Conservation (phyloP, 345 rosid genomes). For the Eucalyptus grandis region DNA sequence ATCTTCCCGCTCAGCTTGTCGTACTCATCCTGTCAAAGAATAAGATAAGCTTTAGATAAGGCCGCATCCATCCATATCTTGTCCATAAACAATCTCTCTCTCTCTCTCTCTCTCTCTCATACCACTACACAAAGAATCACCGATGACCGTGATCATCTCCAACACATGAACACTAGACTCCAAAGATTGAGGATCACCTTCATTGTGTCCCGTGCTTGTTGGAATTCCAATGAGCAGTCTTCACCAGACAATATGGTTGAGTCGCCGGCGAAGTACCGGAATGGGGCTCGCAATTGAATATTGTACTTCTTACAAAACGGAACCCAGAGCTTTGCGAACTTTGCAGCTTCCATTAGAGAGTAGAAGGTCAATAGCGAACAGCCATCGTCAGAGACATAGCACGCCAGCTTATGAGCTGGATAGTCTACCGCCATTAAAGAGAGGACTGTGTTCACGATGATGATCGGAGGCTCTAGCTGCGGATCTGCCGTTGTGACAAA, state of each 20-base stretch:
- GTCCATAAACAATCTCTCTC: background rate
- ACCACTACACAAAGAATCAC: background rate
- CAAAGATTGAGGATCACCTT: slow-evolving; percentile 20
- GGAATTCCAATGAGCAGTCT: slow-evolving; percentile 19
- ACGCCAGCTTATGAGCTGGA: slow-evolving; percentile 36
- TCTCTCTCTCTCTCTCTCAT: background rate
- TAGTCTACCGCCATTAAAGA: slow-evolving; percentile 48
- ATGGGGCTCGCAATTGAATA: slow-evolving; percentile 53
- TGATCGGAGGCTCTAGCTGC: slow-evolving; percentile 27
- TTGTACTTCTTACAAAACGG: slow-evolving; percentile 60
- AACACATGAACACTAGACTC: background rate
- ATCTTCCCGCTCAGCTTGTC: slow-evolving; percentile 28
- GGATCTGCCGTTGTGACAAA: slow-evolving; percentile 46
- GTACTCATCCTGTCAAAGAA: slow-evolving; percentile 26
- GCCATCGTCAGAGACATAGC: slow-evolving; percentile 47
- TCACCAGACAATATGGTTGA: background rate
- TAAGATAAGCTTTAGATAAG: background rate
- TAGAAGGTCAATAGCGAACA: slow-evolving; percentile 49
- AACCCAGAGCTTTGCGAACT: slow-evolving; percentile 62
- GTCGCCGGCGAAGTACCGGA: slow-evolving; percentile 30
- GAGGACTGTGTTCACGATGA: slow-evolving; percentile 36
- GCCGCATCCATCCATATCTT: background rate
- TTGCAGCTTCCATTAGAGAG: slow-evolving; percentile 47
- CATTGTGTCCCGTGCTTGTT: slow-evolving; percentile 19
- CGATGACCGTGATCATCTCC: background rate